These are phyloP conservation scores for Lentinula sp. DNA, from an alignment of 768 basidiomycete species.

Conservation along the genomic window DNA sequence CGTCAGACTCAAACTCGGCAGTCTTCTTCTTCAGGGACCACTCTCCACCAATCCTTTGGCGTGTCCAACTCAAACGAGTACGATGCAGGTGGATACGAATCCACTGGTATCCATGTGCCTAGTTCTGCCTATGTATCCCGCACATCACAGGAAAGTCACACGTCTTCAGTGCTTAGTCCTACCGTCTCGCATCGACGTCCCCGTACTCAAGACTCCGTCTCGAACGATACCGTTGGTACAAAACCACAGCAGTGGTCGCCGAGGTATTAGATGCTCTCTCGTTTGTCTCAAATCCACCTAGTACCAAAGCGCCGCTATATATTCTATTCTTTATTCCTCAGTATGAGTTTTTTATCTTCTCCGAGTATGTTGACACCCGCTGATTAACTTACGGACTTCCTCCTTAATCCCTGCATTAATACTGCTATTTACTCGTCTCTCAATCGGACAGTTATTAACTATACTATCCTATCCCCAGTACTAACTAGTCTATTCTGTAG, in stretches of 20 bases:
- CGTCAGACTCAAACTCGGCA: slow-evolving; percentile 76
- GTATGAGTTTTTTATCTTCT: background rate
- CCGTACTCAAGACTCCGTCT: slow-evolving; percentile 31
- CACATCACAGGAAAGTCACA: slow-evolving; percentile 33
- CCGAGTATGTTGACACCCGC: background rate
- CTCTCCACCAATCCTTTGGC: slow-evolving; percentile 45
- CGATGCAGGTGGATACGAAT: slow-evolving; percentile 23
- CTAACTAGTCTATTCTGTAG: background rate
- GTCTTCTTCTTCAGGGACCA: slow-evolving; percentile 37
- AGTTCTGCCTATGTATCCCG: slow-evolving; percentile 33
- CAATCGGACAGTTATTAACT: background rate
- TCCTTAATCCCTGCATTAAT: background rate
- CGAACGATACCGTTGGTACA: slow-evolving; percentile 28
- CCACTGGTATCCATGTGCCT: slow-evolving; percentile 24
- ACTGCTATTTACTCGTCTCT: background rate
- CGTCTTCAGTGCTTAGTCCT: slow-evolving; percentile 22
- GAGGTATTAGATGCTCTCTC: slow-evolving; percentile 17
- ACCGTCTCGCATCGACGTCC: slow-evolving; percentile 37
- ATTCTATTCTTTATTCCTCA: slow-evolving; percentile 1
- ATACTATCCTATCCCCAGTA: background rate
- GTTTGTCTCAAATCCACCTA: too few relatives aligned
- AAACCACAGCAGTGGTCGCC: slow-evolving; percentile 33
- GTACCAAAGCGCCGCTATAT: background rate
- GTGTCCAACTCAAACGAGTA: slow-evolving; percentile 35
- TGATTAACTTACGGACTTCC: slow-evolving; percentile 5